phyloP scores from a whole-genome alignment of 768 basidiomycete species.

The Leccinum barrowsii region DNA sequence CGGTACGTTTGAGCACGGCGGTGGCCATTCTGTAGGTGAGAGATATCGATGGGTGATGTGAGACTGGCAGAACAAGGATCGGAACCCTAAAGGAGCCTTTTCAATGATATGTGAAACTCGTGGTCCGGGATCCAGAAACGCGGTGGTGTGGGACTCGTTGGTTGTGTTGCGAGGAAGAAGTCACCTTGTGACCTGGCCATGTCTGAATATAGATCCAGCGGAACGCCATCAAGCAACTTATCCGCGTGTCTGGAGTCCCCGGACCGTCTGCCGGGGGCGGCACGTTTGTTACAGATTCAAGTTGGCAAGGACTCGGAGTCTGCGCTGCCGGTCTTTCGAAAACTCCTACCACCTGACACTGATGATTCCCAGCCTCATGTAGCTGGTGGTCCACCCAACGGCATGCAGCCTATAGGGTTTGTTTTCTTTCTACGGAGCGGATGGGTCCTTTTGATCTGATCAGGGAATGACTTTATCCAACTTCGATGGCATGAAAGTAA shows the following conservation, averaged over 20 bases:
- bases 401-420: neutral
- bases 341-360: neutral
- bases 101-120: conserved; percentile 2
- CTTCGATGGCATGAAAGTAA: neutral
- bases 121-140: neutral
- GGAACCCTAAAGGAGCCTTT: conserved; percentile 5
- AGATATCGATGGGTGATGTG: conserved; percentile 10
- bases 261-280: neutral
- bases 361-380: too few species aligned
- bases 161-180: neutral
- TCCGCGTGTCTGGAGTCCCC: neutral
- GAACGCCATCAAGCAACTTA: neutral
- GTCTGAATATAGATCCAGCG: conserved; percentile 1
- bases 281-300: too few species aligned
- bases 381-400: too few species aligned
- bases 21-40: conserved; percentile 41
- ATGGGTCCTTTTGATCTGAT: too few species aligned
- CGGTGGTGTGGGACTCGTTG: neutral
- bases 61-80: neutral
- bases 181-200: conserved; percentile 26
- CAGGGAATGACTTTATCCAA: too few species aligned
- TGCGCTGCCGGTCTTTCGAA: neutral
- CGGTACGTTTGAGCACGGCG: conserved; percentile 55
- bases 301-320: too few species aligned
- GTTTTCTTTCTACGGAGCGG: too few species aligned